Conservation (phyloP, 345 rosid genomes). For the Lumnitzera racemosa region DNA sequence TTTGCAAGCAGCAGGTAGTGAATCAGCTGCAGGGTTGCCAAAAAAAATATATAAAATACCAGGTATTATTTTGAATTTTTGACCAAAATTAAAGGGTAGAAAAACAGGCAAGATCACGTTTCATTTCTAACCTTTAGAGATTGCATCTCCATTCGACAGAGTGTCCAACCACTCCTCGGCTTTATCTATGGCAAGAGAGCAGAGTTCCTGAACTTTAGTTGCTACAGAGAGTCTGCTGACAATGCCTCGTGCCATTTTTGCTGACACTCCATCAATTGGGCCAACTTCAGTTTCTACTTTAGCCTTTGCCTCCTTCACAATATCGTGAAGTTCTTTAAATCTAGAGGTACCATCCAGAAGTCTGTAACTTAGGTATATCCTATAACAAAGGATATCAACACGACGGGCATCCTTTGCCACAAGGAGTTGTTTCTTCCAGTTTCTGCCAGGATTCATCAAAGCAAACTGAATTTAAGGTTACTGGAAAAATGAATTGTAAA, state of each 20-base stretch:
- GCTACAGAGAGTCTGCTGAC: constrained; percentile 89
- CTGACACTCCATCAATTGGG: constrained; percentile 57
- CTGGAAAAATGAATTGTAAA: no score
- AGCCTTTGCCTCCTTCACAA: constrained; percentile 62
- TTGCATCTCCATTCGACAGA: constrained; percentile 23
- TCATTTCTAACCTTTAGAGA: constrained; percentile 43
- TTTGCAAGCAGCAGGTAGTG: constrained; percentile 76
- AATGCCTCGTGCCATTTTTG: constrained; percentile 74
- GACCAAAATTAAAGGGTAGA: no score
- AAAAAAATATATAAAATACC: not conserved
- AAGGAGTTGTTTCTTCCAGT: constrained; percentile 83
- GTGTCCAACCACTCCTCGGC: constrained; percentile 56
- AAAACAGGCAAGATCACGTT: not conserved
- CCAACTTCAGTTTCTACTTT: constrained; percentile 85
- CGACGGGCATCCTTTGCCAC: constrained; percentile 89
- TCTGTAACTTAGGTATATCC: constrained; percentile 75
- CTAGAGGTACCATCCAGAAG: constrained; percentile 67
- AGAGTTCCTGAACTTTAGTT: constrained; percentile 64
- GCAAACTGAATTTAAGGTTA: not conserved
- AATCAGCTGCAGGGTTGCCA: constrained; percentile 32
- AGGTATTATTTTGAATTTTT: no score
- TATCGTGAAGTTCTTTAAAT: constrained; percentile 60
- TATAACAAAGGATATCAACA: constrained; percentile 69
- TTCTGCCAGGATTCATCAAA: constrained; percentile 31
- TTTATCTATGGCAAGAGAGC: constrained; percentile 59